Evolutionary conservation across 208 protist genomes (phyloP).

Genomic region (Trypanosoma avium): DNA sequence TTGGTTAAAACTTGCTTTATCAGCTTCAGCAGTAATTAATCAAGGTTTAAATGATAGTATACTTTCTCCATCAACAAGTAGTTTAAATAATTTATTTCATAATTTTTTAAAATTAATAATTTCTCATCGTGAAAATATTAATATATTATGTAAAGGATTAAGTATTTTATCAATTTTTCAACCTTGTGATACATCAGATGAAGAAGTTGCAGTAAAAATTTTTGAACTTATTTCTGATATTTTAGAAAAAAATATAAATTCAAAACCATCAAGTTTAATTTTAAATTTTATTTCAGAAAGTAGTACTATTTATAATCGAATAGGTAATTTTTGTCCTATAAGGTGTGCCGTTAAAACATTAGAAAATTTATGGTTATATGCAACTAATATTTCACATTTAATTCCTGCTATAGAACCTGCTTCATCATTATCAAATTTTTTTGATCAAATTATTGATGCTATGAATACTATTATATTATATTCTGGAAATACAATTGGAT

Average conservation of each 20-base stretch:
- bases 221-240: slow-evolving; percentile 28
- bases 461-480: slow-evolving; percentile 31
- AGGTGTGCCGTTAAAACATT: slow-evolving; percentile 20
- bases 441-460: slow-evolving; percentile 36
- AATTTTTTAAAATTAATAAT: slow-evolving; percentile 21
- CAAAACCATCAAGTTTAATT: slow-evolving; percentile 3
- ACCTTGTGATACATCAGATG: slow-evolving; percentile 10
- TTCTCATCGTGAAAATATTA: slow-evolving; percentile 14
- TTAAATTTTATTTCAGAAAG: slow-evolving; percentile 17
- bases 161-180: slow-evolving; percentile 19
- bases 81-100: slow-evolving; percentile 16
- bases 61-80: background rate
- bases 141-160: slow-evolving; percentile 21
- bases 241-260: slow-evolving; percentile 11
- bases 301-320: slow-evolving; percentile 20
- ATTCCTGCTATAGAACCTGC: slow-evolving; percentile 37
- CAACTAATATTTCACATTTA: slow-evolving; percentile 27
- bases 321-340: slow-evolving; percentile 19
- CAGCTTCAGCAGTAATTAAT: slow-evolving; percentile 5
- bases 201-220: background rate
- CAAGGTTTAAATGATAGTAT: background rate
- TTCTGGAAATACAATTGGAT: slow-evolving; percentile 17
- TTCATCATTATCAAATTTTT: slow-evolving; percentile 27
- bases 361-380: slow-evolving; percentile 34
- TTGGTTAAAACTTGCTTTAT: slow-evolving; percentile 15